Evolutionary conservation across 2,329 filamentous ascomycete genomes (phyloP), one percentile per base, ranked within the genome.

Genomic region (Lecanoromycetidae sp.): DNA sequence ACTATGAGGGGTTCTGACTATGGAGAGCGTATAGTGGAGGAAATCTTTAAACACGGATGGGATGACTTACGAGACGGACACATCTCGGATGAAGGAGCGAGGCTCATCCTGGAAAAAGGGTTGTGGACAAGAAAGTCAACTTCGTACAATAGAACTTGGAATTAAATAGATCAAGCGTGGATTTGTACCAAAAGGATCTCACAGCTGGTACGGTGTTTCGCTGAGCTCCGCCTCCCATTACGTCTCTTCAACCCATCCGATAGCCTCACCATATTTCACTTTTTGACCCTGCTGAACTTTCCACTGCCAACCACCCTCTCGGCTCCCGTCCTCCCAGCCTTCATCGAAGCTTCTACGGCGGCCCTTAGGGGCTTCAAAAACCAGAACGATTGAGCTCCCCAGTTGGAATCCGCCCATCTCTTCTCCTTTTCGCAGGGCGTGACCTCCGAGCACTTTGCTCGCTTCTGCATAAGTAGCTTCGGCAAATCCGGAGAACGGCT

Each of bases 371-470:
- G 91, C 91, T 67, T 98, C 93, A 61, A 98, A 98, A 0, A 98
- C 87, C 44, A 98, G 71, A 32, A 98, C 91, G 55, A 98, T 81
- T 1, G 90, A 94, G 63, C 87, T 94, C 17, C 91, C 91, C 3
- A 98, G 73, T 69, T 93, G 87, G 68, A 98, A 98, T 0, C 91
- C 93, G 46, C 91, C 91, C 87, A 98, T 96, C 66, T 98, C 91
- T 61, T 96, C 90, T 29, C 91, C 91, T 36, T 84, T 75, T 53
- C 81, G 77, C 46, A 98, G 69, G 1, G 90, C 83, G 61, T 96
- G 80, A 2, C 93, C 91, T 17, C 79, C 78, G 0, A 98, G 72
- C 2, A 94, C 76, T 3, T 72, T 67, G 58, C 84, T 93, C 1
- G 90, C 86, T 13, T 72, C 74, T 37, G 76, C 76, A 60, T 98